Evolutionary conservation across 495 filamentous ascomycete species (phyloP), one percentile per base, ranked within the genome.

Genomic region (Penicillium crystallinum): DNA sequence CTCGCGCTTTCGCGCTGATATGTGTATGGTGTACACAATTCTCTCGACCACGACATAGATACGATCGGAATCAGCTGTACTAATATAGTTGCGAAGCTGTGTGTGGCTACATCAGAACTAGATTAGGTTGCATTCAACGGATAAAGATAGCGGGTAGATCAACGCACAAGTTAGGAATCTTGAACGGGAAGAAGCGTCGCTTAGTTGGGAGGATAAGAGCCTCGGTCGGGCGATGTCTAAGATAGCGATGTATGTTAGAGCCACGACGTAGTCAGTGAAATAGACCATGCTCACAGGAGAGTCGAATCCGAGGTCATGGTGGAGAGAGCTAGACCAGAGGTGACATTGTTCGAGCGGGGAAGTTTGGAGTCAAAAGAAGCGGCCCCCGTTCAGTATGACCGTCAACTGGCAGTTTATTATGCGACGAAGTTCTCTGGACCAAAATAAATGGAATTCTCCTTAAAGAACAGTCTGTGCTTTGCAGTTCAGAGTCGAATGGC

Each of bases 11-110:
- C 79, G 79, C 1, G 87, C 84, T 41, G 78, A 77, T 6, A 87
- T 81, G 53, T 93, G 80, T 18, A 95, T 78, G 6, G 78, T 78
- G 67, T 85, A 89, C 35, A 98, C 76, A 40, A 91, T 80, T 56
- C 79, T 68, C 44, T 86, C 83, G 61, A 79, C 81, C 44, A 90
- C 89, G 58, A 92, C 93, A 74, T 91, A 95, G 57, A 98, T 79
- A 55, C 82, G 67, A 69, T 90, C 81, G 19, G 82, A 79, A 51
- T 84, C 80, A 46, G 88, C 85, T 25, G 83, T 86, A 66, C 87
- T 92, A 62, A 97, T 86, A 56, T 95, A 83, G 58, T 95, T 90
- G 44, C 91, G 88, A 41, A 98, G 81, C 70, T 98, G 93, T 75
- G 84, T 88, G 68, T 98, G 93, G 56, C 91, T 96, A 66, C 55